phyloP scores from a whole-genome alignment of 768 basidiomycete species.

The Nidularia sp. region DNA sequence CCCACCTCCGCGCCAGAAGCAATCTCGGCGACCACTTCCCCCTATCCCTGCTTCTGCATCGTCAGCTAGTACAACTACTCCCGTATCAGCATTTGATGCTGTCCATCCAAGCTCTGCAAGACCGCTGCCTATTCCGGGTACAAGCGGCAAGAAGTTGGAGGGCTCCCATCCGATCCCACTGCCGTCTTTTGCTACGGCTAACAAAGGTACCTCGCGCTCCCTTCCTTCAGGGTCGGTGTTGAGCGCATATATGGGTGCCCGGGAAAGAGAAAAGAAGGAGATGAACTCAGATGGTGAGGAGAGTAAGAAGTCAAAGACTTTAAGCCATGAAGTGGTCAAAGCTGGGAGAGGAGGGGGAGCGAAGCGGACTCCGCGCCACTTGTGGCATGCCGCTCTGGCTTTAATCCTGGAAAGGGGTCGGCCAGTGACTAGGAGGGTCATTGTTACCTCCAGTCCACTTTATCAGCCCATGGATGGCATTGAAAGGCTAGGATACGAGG shows the following conservation, averaged over 20 bases:
- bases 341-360: constrained; percentile 5
- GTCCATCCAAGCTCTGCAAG: constrained; percentile 9
- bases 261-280: constrained; percentile 5
- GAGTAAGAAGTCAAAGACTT: constrained; percentile 8
- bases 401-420: constrained; percentile 82
- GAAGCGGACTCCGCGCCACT: constrained; percentile 28
- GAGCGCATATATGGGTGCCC: constrained; percentile 6
- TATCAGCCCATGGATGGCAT: constrained; percentile 80
- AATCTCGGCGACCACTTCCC: constrained; percentile 3
- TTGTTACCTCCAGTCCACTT: constrained; percentile 79
- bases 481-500: constrained; percentile 70
- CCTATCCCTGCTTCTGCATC: background rate
- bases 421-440: constrained; percentile 67
- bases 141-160: background rate
- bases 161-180: constrained; percentile 23
- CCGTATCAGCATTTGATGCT: constrained; percentile 13
- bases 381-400: constrained; percentile 76
- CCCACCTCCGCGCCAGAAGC: constrained; percentile 22
- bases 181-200: constrained; percentile 36
- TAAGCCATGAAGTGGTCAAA: background rate
- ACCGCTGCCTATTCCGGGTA: constrained; percentile 1
- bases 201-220: constrained; percentile 11
- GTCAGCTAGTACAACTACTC: background rate
- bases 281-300: constrained; percentile 15
- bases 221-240: constrained; percentile 17